phyloP scores from a whole-genome alignment of 768 basidiomycete genomes.

The Hirschioporus abietinus region DNA sequence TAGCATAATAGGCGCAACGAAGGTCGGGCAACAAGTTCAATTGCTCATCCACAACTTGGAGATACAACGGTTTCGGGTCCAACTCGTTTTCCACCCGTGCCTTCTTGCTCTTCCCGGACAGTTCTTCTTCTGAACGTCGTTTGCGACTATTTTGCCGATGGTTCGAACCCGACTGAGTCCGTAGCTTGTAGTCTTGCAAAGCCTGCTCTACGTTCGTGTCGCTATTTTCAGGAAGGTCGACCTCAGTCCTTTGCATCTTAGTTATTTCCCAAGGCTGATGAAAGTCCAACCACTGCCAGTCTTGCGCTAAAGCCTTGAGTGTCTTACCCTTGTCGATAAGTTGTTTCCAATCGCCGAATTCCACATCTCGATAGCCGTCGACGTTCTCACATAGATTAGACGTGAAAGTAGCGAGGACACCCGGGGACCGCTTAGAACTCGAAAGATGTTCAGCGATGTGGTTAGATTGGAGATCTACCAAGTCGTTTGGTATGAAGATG shows the following conservation, averaged over 20 bases:
- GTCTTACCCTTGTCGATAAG: neutral
- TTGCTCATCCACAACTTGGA: neutral
- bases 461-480: neutral
- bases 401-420: neutral
- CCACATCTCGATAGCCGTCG: neutral
- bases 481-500: neutral
- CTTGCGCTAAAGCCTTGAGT: neutral
- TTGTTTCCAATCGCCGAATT: neutral
- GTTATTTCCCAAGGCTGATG: neutral
- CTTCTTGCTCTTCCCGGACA: neutral
- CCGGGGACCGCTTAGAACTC: neutral
- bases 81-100: neutral
- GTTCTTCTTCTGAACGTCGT: neutral
- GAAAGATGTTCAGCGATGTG: neutral
- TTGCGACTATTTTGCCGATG: neutral
- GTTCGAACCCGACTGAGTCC: neutral
- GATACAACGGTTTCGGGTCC: neutral
- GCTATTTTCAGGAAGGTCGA: too few species aligned
- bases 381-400: neutral
- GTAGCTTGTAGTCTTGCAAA: neutral
- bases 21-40: neutral
- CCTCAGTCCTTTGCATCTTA: too few species aligned
- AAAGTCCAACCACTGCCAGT: neutral
- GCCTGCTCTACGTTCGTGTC: neutral
- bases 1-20: neutral